phyloP scores from a whole-genome alignment of 2,329 filamentous ascomycete species.

The Colletotrichum caudatum region DNA sequence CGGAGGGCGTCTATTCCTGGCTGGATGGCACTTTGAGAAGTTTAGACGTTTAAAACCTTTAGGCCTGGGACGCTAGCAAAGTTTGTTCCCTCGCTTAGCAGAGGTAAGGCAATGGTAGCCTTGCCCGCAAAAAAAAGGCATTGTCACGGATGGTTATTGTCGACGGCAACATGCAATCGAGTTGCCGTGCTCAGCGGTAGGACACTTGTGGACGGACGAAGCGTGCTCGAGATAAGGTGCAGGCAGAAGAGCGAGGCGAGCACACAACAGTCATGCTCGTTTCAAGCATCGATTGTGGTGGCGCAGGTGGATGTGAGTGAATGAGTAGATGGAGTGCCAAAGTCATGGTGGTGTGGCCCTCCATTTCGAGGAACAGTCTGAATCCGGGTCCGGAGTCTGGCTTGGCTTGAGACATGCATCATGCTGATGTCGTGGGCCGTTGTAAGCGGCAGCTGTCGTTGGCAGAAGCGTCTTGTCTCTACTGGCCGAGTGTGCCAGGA shows the following conservation, averaged over 20 bases:
- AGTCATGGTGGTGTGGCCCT: conserved; percentile 16
- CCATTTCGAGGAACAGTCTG: background rate
- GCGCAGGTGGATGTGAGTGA: background rate
- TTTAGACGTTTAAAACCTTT: conserved; percentile 23
- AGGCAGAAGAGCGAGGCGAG: background rate
- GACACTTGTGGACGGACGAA: conserved; percentile 10
- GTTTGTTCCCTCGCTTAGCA: background rate
- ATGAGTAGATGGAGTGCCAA: background rate
- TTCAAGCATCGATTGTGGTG: conserved; percentile 3
- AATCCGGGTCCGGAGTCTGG: conserved; percentile 18
- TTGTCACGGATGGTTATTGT: background rate
- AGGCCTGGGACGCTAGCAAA: conserved; percentile 25
- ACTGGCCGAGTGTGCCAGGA: background rate
- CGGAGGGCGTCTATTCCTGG: conserved; percentile 14
- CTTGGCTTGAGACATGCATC: conserved; percentile 27
- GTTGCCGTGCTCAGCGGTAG: conserved; percentile 10
- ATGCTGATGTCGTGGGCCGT: conserved; percentile 18
- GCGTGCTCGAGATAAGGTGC: conserved; percentile 1
- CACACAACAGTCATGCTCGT: background rate
- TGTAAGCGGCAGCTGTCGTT: background rate
- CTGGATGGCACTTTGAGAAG: background rate
- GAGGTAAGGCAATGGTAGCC: background rate
- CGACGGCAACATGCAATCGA: background rate
- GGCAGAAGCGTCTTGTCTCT: conserved; percentile 1
- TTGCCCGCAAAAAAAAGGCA: background rate